Base-by-base conservation (phyloP, 2,329 filamentous ascomycete species). In the Diaporthe citrichinensis region DNA sequence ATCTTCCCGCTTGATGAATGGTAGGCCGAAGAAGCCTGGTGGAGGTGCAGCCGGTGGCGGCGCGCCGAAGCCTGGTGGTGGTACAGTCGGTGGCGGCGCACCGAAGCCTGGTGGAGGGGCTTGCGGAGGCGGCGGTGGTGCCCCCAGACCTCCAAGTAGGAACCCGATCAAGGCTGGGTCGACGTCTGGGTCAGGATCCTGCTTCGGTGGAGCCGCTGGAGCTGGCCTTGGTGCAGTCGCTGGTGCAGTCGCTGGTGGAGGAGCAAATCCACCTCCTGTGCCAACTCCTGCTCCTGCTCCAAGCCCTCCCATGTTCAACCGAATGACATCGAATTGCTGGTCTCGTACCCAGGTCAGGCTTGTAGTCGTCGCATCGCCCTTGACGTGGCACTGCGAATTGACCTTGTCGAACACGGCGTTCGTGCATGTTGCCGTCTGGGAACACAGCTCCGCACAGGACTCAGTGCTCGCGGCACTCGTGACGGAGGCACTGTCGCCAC, bases 351-450 rank as follows among this genome's bases (percentile, higher is more conserved):
- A 68, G 31, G 65, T 68, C 23, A 68, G n/a, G 46, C 46, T 53
- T 15, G 65, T 68, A 1, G 46, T 68, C 23, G 31, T 53, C 10
- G 65, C 23, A 28, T 68, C 46, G 14, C 46, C 65, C 65, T 68
- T 68, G 7, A 68, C 65, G 28, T 68, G 65, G 46, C 65, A 68
- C 25, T 39, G 31, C 23, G 65, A 53, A 25, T 68, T 68, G 23
- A 53, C 34, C 46, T 68, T 68, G 65, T 68, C 65, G 8, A 68
- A 68, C 14, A 68, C 65, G 12, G 65, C 65, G 65, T 68, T 68
- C 9, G 46, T 53, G n/a, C 65, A 68, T 2, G 31, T 39, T 39
- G 46, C 31, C 15, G 65, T 68, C 46, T 53, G 46, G 46, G 65
- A n/a, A 28, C 65, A 68, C 17, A 68, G 34, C 65, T 68, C 44